Evolutionary conservation across 2,329 filamentous ascomycete genomes (phyloP).

Genomic region (Xylaria sp.): DNA sequence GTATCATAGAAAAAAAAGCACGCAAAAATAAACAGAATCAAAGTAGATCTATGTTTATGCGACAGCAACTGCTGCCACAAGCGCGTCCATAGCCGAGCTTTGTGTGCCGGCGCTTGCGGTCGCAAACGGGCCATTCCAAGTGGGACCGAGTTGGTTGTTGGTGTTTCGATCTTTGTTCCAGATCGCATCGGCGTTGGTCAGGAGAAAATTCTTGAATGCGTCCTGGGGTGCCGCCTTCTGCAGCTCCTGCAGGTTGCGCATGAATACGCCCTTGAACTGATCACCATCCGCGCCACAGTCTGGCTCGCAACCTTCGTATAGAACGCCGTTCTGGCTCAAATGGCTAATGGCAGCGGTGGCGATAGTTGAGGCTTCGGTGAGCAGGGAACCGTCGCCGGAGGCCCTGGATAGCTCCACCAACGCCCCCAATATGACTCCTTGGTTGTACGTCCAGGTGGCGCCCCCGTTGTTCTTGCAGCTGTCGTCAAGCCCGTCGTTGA

Average conservation of each 20-base stretch:
- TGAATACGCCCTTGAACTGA: conserved; percentile 78
- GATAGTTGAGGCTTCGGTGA: conserved; percentile 58
- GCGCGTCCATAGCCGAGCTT: conserved; percentile 48
- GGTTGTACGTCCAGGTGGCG: conserved; percentile 65
- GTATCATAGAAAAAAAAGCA: conserved; percentile 32
- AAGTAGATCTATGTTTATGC: conserved; percentile 37
- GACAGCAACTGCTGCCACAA: conserved; percentile 46
- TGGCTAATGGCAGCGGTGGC: conserved; percentile 62
- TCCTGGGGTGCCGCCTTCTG: conserved; percentile 60
- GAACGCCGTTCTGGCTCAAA: conserved; percentile 58
- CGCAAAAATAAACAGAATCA: conserved; percentile 7
- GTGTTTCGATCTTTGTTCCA: conserved; percentile 51
- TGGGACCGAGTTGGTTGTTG: conserved; percentile 46
- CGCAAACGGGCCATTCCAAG: conserved; percentile 48
- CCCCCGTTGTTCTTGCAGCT: conserved; percentile 61
- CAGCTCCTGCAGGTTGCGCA: conserved; percentile 70
- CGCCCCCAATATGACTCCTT: conserved; percentile 65
- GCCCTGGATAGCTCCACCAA: conserved; percentile 62
- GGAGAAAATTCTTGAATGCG: conserved; percentile 54
- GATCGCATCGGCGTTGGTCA: conserved; percentile 52
- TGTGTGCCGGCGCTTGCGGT: conserved; percentile 46
- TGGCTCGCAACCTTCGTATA: conserved; percentile 66
- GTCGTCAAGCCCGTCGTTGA: conserved; percentile 64
- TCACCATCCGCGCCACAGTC: conserved; percentile 62
- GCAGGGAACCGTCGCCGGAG: conserved; percentile 55